These are phyloP conservation scores for Wallacemonas sp. DNA, from an alignment of 208 protist genomes.

Conservation along the genomic window DNA sequence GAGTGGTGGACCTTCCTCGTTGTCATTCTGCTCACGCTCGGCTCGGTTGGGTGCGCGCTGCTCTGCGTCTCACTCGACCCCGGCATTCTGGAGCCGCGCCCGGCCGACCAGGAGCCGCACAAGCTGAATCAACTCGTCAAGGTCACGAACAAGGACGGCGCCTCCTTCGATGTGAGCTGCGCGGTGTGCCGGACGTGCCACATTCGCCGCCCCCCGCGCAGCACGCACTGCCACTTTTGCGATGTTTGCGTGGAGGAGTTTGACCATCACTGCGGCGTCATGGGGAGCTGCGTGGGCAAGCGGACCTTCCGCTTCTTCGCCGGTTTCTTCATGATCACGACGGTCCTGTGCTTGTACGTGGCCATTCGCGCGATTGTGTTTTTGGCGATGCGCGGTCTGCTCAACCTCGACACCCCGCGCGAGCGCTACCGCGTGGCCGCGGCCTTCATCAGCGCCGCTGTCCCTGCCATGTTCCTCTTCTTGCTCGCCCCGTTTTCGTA, in stretches of 20 bases:
- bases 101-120: conserved; percentile 19
- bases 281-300: conserved; percentile 80
- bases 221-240: conserved; percentile 78
- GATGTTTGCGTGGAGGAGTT: conserved; percentile 87
- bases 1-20: conserved; percentile 57
- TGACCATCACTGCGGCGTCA: conserved; percentile 83
- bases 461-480: conserved; percentile 10
- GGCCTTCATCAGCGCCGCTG: conserved; percentile 1
- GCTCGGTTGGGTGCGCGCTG: conserved; percentile 48
- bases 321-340: conserved; percentile 65
- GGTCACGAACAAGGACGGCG: conserved; percentile 36
- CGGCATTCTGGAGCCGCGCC: conserved; percentile 63
- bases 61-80: conserved; percentile 67
- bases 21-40: conserved; percentile 28
- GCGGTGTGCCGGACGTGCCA: conserved; percentile 84
- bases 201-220: conserved; percentile 74
- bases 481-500: conserved; percentile 35
- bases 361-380: conserved; percentile 43
- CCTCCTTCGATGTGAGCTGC: conserved; percentile 34
- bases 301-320: conserved; percentile 85
- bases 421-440: conserved; percentile 32
- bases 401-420: conserved; percentile 1
- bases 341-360: conserved; percentile 40
- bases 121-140: conserved; percentile 9
- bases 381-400: conserved; percentile 23